Evolutionary conservation across 148 eudicot genomes (phyloP), one percentile per base, ranked within the genome.

Genomic region (Mesembryanthemum crystallinum): DNA sequence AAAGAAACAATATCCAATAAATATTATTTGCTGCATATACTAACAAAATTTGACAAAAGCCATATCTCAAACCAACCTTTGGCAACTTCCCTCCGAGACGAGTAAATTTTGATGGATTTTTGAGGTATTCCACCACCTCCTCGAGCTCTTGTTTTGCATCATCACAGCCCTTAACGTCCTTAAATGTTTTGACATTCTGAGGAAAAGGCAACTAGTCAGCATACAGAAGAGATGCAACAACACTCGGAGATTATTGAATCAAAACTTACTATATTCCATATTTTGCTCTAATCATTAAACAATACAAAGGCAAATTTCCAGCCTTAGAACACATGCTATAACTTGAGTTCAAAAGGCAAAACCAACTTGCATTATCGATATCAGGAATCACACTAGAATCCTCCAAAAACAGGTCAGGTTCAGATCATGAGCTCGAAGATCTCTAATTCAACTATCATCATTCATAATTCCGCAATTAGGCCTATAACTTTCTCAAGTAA

Each of bases 141-240:
- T 95, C 99, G 4, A 95, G 97, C 82, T 95, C 99, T 91, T 95
- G 99, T 76, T 92, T 95, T 32, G 99, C 99, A 88, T 95, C 99
- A 82, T 95, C 99, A 86, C 99, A 95, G 66, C 99, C 99, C 84
- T 95, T 95, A 51, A 95, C 97, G 75, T 95, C 99, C 86, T 90
- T 95, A 76, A 95, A 95, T 79, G 99, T 90, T 79, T 95, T 95
- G 64, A 88, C 89, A 82, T 92, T 95, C 99, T 95, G 96, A 78
- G 71, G 64, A 49, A 54, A 71, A 76, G 33, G 8, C 63, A 74
- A 74, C 35, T 21, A 59, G 55, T 80, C 71, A 80, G 49, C 54
- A 75, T 23, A 29, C 35, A 24, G 20, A n/a, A 51, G 64, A 69
- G 21, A 62, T 45, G 49, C 0, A 45, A 45, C 71, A 80, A 37